Percentiles rank a stretch among this genome's conserved stretches.
Conservation (phyloP, 805 yeast species). For the Suhomyces sp. region DNA sequence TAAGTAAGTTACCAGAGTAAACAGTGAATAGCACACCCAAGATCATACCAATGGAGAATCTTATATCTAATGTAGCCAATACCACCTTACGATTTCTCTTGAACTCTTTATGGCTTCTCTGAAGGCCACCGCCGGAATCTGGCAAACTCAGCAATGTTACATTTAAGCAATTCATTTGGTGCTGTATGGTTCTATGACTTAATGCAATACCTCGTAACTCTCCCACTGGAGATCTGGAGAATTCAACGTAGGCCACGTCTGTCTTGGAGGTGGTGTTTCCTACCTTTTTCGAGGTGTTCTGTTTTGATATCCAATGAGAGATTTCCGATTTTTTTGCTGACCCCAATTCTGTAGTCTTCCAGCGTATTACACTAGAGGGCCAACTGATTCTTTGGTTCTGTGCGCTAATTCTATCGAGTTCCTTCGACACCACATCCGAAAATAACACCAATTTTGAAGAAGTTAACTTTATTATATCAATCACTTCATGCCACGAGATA, state of each 20-base stretch:
- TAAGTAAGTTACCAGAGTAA: conserved; percentile 77
- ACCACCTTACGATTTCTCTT: conserved; percentile 53
- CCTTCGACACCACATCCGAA: conserved; percentile 76
- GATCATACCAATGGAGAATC: conserved; percentile 77
- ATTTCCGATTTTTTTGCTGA: conserved; percentile 41
- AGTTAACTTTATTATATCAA: conserved; percentile 68
- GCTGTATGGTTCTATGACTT: conserved; percentile 82
- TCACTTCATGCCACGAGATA: conserved; percentile 64
- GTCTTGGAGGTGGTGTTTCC: conserved; percentile 14
- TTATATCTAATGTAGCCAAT: conserved; percentile 42
- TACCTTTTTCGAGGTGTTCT: conserved; percentile 14
- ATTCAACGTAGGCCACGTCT: conserved; percentile 91
- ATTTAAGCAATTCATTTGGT: conserved; percentile 79
- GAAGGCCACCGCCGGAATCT: conserved; percentile 53
- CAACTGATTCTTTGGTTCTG: conserved; percentile 50
- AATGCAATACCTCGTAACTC: conserved; percentile 91
- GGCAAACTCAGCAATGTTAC: conserved; percentile 68
- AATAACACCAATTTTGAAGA: conserved; percentile 76
- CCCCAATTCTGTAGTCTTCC: conserved; percentile 91
- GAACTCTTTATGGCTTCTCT: conserved; percentile 34
- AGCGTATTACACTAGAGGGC: conserved; percentile 72
- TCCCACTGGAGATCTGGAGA: conserved; percentile 85
- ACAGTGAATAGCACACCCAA: conserved; percentile 78
- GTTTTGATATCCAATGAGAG: conserved; percentile 21
- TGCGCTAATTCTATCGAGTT: conserved; percentile 60